Conservation (phyloP, 2,329 filamentous ascomycete species). For the Colletotrichum costaricense region DNA sequence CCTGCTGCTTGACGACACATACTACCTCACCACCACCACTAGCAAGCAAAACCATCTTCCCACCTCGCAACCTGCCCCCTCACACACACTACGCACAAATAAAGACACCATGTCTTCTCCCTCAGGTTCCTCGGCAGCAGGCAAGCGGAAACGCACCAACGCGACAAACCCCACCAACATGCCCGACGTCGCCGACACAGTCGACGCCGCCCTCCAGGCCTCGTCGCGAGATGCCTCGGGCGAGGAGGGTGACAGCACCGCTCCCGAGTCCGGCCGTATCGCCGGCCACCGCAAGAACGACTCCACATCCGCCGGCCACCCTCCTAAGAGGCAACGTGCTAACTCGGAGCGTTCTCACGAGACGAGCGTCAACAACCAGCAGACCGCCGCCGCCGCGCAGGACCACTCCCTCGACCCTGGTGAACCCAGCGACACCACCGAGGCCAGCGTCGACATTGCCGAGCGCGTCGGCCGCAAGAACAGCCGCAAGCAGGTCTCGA, state of each 20-base stretch:
- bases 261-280: conserved; percentile 65
- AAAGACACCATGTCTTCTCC: conserved; percentile 67
- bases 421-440: conserved; percentile 77
- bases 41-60: neutral
- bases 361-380: conserved; percentile 43
- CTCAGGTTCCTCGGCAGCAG: conserved; percentile 62
- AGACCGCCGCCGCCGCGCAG: conserved; percentile 55
- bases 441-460: conserved; percentile 75
- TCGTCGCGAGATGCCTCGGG: conserved; percentile 86
- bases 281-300: conserved; percentile 68
- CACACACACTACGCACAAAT: neutral
- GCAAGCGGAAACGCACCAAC: conserved; percentile 84
- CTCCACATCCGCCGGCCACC: conserved; percentile 59
- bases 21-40: neutral
- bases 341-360: conserved; percentile 63
- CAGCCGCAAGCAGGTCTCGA: conserved; percentile 58
- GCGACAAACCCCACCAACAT: conserved; percentile 61
- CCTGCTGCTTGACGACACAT: conserved; percentile 13
- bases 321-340: conserved; percentile 83
- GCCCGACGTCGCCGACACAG: conserved; percentile 50
- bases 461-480: conserved; percentile 66
- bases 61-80: neutral
- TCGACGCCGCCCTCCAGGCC: conserved; percentile 70
- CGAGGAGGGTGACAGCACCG: conserved; percentile 82
- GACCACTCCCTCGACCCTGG: conserved; percentile 68